A percentile compares a stretch with the other conserved stretches of the same genome.
phyloP scores from a whole-genome alignment of 139 green algal species.

The Axilococcus clingmanii region DNA sequence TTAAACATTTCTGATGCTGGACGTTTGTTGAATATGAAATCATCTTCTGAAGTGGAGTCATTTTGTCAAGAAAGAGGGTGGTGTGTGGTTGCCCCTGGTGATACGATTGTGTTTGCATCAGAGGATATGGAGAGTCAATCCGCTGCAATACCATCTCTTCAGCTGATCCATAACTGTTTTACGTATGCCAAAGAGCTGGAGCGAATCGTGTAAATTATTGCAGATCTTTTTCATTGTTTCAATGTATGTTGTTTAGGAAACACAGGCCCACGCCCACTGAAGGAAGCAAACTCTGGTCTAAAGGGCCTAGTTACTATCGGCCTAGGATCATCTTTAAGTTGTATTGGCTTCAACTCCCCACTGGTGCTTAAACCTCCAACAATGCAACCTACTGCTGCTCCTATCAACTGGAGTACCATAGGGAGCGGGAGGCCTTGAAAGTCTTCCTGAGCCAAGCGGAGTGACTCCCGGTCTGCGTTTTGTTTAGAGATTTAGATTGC shows the following conservation, averaged over 20 bases:
- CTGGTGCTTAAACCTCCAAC: no score
- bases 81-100: neutral
- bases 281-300: constrained; percentile 5
- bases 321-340: no score
- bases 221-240: constrained; percentile 1
- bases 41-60: constrained; percentile 33
- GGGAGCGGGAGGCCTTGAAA: no score
- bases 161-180: constrained; percentile 70
- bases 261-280: neutral
- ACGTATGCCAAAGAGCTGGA: constrained; percentile 92
- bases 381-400: no score
- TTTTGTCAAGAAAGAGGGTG: constrained; percentile 37
- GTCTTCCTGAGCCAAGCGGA: no score
- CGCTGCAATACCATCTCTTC: neutral
- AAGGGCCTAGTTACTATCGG: no score
- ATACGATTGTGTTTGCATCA: neutral
- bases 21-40: constrained; percentile 67
- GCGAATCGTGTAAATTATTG: constrained; percentile 75
- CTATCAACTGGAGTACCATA: no score
- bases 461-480: no score
- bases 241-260: neutral
- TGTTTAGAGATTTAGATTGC: no score
- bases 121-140: neutral
- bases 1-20: constrained; percentile 63
- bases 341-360: no score